Evolutionary conservation across 23 red algal genomes (phyloP).

Genomic region (Gracilaria vermiculophylla): DNA sequence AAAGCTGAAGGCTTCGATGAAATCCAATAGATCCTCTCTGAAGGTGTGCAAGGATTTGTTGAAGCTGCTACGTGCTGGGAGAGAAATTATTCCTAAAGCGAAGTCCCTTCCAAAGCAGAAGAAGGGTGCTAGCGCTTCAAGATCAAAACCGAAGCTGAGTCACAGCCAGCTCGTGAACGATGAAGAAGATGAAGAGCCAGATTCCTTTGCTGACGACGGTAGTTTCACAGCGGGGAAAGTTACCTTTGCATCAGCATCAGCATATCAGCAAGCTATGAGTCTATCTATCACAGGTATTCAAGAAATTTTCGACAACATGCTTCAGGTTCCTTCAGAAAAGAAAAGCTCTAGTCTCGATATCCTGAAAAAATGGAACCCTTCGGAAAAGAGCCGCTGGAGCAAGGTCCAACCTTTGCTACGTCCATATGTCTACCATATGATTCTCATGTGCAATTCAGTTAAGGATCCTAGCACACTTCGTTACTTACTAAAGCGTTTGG

Average conservation of each 20-base stretch:
- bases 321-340: neutral
- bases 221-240: slow-evolving; percentile 54
- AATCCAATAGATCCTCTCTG: slow-evolving; percentile 15
- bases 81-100: slow-evolving; percentile 34
- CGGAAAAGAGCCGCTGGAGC: slow-evolving; percentile 37
- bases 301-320: slow-evolving; percentile 49
- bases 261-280: slow-evolving; percentile 64
- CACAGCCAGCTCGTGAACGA: neutral
- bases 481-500: slow-evolving; percentile 44
- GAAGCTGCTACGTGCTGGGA: slow-evolving; percentile 21
- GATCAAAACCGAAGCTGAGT: slow-evolving; percentile 2
- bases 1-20: neutral
- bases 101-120: neutral
- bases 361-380: slow-evolving; percentile 53
- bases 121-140: neutral
- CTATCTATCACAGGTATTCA: slow-evolving; percentile 62
- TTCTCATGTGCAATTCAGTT: slow-evolving; percentile 20
- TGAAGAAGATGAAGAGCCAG: neutral
- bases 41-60: slow-evolving; percentile 51
- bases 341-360: neutral
- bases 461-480: slow-evolving; percentile 54
- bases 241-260: slow-evolving; percentile 53
- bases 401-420: slow-evolving; percentile 50
- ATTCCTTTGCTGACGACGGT: slow-evolving; percentile 44
- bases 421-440: slow-evolving; percentile 54